Conservation (phyloP, 129 eudicot species). For the Escallonia rubra region DNA sequence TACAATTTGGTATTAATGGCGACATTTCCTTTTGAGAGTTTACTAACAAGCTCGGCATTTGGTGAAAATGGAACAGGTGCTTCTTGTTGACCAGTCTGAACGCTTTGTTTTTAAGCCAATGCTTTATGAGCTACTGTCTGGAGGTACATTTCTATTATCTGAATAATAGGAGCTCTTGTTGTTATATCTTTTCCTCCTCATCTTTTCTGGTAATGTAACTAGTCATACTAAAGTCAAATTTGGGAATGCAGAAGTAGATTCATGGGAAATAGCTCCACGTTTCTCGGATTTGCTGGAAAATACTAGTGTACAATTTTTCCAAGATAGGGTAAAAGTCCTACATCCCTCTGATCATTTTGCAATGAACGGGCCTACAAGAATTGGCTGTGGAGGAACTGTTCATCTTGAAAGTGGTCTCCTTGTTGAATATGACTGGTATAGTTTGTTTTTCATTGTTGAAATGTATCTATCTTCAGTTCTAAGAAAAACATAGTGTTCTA, state of each 20-base stretch:
- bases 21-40: not conserved
- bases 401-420: constrained; percentile 91
- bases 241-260: constrained; percentile 80
- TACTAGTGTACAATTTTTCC: constrained; percentile 63
- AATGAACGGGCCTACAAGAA: constrained; percentile 33
- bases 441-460: not conserved
- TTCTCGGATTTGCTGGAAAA: constrained; percentile 81
- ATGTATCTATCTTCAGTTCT: too few relatives aligned
- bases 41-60: constrained; percentile 1
- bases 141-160: constrained; percentile 45
- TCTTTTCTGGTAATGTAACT: not conserved
- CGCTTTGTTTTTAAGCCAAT: constrained; percentile 96
- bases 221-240: constrained; percentile 4
- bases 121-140: constrained; percentile 91
- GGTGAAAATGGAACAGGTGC: constrained; percentile 47
- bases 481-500: too few relatives aligned
- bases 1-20: not conserved
- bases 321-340: constrained; percentile 69
- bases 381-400: constrained; percentile 68
- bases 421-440: constrained; percentile 95
- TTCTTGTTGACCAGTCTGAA: constrained; percentile 91
- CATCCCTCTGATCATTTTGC: constrained; percentile 57
- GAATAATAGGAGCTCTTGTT: too few relatives aligned
- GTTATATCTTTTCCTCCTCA: not conserved
- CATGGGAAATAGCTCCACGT: constrained; percentile 97